A percentile compares a stretch with the other conserved stretches of the same genome.
phyloP scores from a whole-genome alignment of 2,329 filamentous ascomycete genomes.

The Teratosphaeria viscida region DNA sequence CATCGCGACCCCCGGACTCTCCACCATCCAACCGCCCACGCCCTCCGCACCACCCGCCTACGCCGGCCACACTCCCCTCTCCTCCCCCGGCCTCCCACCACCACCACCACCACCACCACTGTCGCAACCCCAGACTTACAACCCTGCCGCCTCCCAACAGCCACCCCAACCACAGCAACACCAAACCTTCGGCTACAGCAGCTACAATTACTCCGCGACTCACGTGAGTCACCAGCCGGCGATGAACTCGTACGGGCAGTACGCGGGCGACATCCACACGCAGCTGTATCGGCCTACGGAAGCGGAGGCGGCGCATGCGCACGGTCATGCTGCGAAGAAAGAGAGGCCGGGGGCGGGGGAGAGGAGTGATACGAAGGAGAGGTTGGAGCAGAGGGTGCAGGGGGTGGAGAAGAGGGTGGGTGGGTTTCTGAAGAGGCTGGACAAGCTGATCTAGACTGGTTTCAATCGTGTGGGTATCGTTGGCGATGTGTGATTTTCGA shows the following conservation, averaged over 20 bases:
- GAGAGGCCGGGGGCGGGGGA: constrained; percentile 1
- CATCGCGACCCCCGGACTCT: constrained; percentile 10
- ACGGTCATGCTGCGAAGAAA: not conserved
- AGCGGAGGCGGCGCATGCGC: constrained; percentile 42
- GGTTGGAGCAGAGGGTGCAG: constrained; percentile 55
- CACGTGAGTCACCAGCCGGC: constrained; percentile 17
- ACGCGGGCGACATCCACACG: constrained; percentile 47
- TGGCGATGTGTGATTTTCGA: not conserved
- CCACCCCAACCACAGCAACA: constrained; percentile 14
- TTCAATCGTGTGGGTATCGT: not conserved
- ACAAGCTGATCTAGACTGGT: constrained; percentile 35
- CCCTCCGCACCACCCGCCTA: constrained; percentile 24
- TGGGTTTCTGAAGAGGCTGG: constrained; percentile 65
- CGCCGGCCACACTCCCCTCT: constrained; percentile 26
- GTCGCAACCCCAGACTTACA: constrained; percentile 13
- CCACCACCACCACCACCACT: constrained; percentile 26
- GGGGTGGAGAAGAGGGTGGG: constrained; percentile 60
- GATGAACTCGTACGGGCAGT: constrained; percentile 29
- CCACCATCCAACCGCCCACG: constrained; percentile 19
- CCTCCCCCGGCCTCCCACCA: constrained; percentile 30
- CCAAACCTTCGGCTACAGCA: constrained; percentile 42
- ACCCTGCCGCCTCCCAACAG: constrained; percentile 2
- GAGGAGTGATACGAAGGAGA: constrained; percentile 5
- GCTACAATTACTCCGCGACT: constrained; percentile 38
- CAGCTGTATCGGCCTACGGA: constrained; percentile 62